A percentile compares a stretch with the other conserved stretches of the same genome.
These are phyloP conservation scores for Citrus unshiu DNA, from an alignment of 345 rosid genomes.

Conservation along the genomic window DNA sequence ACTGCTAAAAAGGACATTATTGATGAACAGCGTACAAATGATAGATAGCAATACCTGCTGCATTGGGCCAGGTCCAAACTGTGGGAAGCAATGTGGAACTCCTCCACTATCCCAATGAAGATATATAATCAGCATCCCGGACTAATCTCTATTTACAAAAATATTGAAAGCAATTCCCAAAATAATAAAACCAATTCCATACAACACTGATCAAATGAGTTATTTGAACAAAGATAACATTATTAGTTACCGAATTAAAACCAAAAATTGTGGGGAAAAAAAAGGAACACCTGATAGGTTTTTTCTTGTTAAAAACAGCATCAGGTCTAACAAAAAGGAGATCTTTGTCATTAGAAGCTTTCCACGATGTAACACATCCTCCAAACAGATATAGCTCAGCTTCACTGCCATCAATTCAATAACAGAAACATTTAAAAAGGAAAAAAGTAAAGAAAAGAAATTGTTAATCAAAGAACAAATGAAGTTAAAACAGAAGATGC, in stretches of 20 bases:
- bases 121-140: constrained; percentile 9
- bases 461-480: background rate
- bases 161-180: background rate
- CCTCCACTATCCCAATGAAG: constrained; percentile 69
- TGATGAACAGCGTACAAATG: background rate
- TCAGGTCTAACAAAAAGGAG: constrained; percentile 92
- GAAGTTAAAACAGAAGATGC: background rate
- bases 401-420: constrained; percentile 41
- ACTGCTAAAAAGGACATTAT: background rate
- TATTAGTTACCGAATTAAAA: background rate
- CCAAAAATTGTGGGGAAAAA: background rate
- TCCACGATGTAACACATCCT: constrained; percentile 92
- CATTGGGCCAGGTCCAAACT: constrained; percentile 88
- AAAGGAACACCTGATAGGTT: constrained; percentile 64
- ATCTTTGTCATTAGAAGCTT: constrained; percentile 64
- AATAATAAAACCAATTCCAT: background rate
- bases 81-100: constrained; percentile 95
- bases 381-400: constrained; percentile 90
- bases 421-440: background rate
- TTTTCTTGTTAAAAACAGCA: constrained; percentile 90
- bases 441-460: background rate
- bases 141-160: background rate
- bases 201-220: background rate
- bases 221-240: background rate
- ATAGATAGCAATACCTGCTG: constrained; percentile 59